These are phyloP conservation scores for Diaporthe helianthi DNA, from an alignment of 2,329 filamentous ascomycete species.

Conservation along the genomic window DNA sequence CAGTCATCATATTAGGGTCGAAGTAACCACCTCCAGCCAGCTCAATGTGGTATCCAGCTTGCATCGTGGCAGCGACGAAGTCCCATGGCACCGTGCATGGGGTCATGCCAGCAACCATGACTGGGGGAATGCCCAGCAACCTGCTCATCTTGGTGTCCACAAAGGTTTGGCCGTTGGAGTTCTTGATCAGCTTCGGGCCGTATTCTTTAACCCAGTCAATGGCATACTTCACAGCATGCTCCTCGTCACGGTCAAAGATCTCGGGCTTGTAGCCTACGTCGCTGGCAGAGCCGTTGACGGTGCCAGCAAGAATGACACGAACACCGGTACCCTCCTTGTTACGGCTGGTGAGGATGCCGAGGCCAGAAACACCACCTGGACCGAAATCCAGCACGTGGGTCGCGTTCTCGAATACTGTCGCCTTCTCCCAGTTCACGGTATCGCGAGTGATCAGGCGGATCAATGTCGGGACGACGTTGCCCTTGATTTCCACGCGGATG, in stretches of 20 bases:
- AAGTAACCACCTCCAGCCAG: conserved; percentile 91
- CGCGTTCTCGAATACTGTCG: conserved; percentile 87
- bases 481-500: conserved; percentile 71
- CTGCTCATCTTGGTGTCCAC: conserved; percentile 97
- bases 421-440: conserved; percentile 94
- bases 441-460: conserved; percentile 94
- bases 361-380: conserved; percentile 93
- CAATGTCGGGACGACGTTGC: conserved; percentile 84
- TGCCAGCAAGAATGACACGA: conserved; percentile 90
- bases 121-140: conserved; percentile 80
- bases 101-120: conserved; percentile 95
- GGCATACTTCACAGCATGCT: conserved; percentile 93
- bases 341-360: conserved; percentile 94
- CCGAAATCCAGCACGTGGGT: conserved; percentile 98
- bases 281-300: conserved; percentile 86
- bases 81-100: conserved; percentile 89
- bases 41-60: conserved; percentile 93
- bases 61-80: conserved; percentile 92
- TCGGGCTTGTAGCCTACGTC: conserved; percentile 99
- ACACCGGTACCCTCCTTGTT: conserved; percentile 99
- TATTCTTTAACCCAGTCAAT: conserved; percentile 98
- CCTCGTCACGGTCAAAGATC: conserved; percentile 94
- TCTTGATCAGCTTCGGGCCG: conserved; percentile 90
- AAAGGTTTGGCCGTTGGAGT: conserved; percentile 85
- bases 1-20: conserved; percentile 81